A percentile compares a stretch with the other conserved stretches of the same genome.
Conservation (phyloP, 2,329 filamentous ascomycete species). For the Fusarium devonianum region DNA sequence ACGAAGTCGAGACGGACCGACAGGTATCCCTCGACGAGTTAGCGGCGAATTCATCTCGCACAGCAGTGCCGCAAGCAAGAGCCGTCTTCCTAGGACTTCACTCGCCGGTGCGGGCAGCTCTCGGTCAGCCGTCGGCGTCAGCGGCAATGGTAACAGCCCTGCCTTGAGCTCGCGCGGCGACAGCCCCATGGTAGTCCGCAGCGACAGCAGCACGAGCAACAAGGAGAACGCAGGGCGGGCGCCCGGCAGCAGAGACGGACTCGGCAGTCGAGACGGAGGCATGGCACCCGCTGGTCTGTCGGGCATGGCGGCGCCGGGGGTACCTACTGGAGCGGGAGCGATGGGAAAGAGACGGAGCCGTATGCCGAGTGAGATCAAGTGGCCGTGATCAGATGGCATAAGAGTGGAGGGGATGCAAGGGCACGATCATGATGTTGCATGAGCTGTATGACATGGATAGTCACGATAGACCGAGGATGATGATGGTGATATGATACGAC, state of each 20-base stretch:
- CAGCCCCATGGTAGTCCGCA: constrained; percentile 46
- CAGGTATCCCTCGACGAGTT: constrained; percentile 53
- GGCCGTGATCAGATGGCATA: constrained; percentile 29
- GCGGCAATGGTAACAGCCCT: constrained; percentile 29
- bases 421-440: constrained; percentile 10
- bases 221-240: constrained; percentile 48
- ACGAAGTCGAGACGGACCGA: constrained; percentile 51
- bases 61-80: constrained; percentile 44
- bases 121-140: constrained; percentile 19
- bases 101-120: constrained; percentile 41
- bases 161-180: constrained; percentile 31
- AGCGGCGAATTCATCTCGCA: constrained; percentile 50
- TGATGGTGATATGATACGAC: no score
- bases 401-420: constrained; percentile 5
- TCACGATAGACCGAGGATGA: constrained; percentile 24
- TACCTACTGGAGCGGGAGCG: constrained; percentile 5
- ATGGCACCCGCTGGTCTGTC: constrained; percentile 25
- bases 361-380: constrained; percentile 40
- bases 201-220: constrained; percentile 51
- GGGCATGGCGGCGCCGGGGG: constrained; percentile 16
- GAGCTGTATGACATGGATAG: constrained; percentile 11
- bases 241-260: constrained; percentile 36
- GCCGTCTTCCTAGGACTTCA: constrained; percentile 51
- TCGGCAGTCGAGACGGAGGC: constrained; percentile 34
- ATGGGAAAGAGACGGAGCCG: constrained; percentile 40